phyloP scores from a whole-genome alignment of 257 asterid species.

The Solanum etuberosum region DNA sequence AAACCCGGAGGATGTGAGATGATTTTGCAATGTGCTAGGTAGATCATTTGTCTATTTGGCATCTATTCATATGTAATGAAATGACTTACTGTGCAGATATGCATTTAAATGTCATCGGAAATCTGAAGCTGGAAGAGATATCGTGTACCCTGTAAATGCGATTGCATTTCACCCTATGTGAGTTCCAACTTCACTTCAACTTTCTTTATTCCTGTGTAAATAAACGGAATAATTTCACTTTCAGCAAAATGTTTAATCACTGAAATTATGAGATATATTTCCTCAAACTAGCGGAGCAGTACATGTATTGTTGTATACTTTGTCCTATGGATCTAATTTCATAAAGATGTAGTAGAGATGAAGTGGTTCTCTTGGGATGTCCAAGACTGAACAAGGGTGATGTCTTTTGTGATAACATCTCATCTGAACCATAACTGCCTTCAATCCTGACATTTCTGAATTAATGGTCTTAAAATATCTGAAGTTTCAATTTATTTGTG shows the following conservation, averaged over 20 bases:
- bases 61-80: background rate
- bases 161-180: conserved; percentile 91
- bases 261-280: background rate
- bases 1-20: background rate
- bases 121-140: conserved; percentile 77
- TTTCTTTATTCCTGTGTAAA: background rate
- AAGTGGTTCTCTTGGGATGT: background rate
- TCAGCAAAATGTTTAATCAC: background rate
- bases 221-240: background rate
- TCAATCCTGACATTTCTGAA: background rate
- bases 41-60: background rate
- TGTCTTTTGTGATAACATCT: background rate
- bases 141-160: conserved; percentile 83
- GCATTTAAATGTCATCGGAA: conserved; percentile 89
- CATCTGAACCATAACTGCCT: background rate
- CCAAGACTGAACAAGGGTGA: background rate
- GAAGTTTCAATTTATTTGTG: background rate
- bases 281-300: background rate
- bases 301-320: background rate
- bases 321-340: background rate
- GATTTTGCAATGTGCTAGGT: background rate
- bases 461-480: background rate
- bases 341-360: background rate
- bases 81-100: conserved; percentile 38
- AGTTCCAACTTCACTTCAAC: conserved; percentile 13